phyloP scores from a whole-genome alignment of 495 filamentous ascomycete species.

The Hypoxylon fragiforme region DNA sequence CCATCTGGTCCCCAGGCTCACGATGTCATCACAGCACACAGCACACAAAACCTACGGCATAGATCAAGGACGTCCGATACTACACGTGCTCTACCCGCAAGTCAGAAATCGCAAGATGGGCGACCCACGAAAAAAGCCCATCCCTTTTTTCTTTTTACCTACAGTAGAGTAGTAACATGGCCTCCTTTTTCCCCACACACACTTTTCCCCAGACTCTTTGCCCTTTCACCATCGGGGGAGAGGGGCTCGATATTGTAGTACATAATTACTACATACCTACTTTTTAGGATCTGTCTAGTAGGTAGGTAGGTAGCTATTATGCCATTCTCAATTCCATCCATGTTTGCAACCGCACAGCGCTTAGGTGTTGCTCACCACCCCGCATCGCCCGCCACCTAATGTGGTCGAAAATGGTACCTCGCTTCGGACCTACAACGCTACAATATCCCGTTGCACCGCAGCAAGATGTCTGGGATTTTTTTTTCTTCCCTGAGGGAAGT shows the following conservation, averaged over 20 bases:
- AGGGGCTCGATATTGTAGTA: too few relatives aligned
- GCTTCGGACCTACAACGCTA: constrained; percentile 26
- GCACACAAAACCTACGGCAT: constrained; percentile 23
- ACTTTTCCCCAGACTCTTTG: constrained; percentile 26
- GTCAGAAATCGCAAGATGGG: constrained; percentile 13
- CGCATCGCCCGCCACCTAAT: constrained; percentile 22
- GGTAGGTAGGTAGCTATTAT: too few relatives aligned
- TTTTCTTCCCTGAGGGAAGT: constrained; percentile 6
- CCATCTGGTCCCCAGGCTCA: constrained; percentile 22
- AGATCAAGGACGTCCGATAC: constrained; percentile 12
- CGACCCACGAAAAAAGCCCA: constrained; percentile 17
- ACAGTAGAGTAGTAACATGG: constrained; percentile 1
- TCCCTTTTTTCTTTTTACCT: constrained; percentile 2
- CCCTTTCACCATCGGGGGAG: neutral
- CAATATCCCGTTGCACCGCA: constrained; percentile 24
- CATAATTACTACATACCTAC: constrained; percentile 6
- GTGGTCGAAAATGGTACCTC: constrained; percentile 25
- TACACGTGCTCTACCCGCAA: constrained; percentile 24
- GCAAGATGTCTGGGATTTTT: constrained; percentile 15
- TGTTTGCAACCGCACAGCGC: constrained; percentile 11
- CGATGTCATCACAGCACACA: constrained; percentile 26
- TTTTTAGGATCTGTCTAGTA: too few relatives aligned
- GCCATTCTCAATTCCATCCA: neutral
- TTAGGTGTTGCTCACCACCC: constrained; percentile 23
- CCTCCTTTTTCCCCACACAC: constrained; percentile 25